Percentiles rank a stretch among this genome's conserved stretches.
Evolutionary conservation across 805 yeast species (phyloP).

Genomic region (Myxozyma lipomycoides): DNA sequence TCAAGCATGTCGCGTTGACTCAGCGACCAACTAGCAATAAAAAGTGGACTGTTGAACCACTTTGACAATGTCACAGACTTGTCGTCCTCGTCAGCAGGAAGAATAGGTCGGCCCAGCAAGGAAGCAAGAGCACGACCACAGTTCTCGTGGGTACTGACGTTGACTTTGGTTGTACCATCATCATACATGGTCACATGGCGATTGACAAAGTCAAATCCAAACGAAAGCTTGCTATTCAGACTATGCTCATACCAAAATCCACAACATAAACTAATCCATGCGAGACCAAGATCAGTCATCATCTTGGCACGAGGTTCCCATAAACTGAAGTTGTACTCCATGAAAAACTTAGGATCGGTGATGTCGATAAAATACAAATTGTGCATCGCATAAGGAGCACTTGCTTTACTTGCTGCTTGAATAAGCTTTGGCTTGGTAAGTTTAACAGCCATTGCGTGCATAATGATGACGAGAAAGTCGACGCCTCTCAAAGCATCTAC

Average conservation of each 20-base stretch:
- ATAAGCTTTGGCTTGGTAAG: slow-evolving; percentile 2
- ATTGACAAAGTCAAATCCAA: slow-evolving; percentile 4
- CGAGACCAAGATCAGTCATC: slow-evolving; percentile 1
- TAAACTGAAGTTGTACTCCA: not conserved
- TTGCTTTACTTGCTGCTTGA: slow-evolving; percentile 9
- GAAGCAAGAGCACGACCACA: slow-evolving; percentile 5
- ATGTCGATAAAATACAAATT: slow-evolving; percentile 6
- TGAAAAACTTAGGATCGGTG: slow-evolving; percentile 1
- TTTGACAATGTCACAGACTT: not conserved
- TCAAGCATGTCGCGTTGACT: slow-evolving; percentile 9
- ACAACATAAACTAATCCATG: slow-evolving; percentile 5
- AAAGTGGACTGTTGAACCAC: slow-evolving; percentile 2
- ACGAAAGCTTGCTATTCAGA: not conserved
- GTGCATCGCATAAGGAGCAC: slow-evolving; percentile 6
- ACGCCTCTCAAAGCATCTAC: slow-evolving; percentile 8
- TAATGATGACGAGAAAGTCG: slow-evolving; percentile 5
- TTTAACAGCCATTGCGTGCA: slow-evolving; percentile 7
- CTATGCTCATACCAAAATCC: slow-evolving; percentile 11
- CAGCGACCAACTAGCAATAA: slow-evolving; percentile 3
- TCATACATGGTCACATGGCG: slow-evolving; percentile 4
- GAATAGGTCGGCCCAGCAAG: not conserved
- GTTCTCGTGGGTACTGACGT: slow-evolving; percentile 1
- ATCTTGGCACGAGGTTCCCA: not conserved
- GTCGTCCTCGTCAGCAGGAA: slow-evolving; percentile 10
- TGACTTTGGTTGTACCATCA: slow-evolving; percentile 5